phyloP scores from a whole-genome alignment of 768 basidiomycete genomes.

The Suillus americanus region DNA sequence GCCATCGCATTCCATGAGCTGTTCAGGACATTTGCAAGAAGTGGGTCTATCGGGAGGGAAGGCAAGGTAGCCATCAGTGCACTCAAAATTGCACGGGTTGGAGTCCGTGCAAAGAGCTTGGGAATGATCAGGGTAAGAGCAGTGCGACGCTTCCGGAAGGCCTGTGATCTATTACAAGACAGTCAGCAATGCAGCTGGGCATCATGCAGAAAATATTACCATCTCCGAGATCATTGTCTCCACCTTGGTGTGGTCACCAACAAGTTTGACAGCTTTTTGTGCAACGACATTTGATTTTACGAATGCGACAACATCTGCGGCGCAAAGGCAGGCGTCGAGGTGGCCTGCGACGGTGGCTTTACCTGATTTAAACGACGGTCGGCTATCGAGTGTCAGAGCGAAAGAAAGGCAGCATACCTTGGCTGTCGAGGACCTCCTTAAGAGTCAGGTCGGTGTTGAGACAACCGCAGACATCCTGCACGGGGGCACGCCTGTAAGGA shows the following conservation, averaged over 20 bases:
- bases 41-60: slow-evolving; percentile 18
- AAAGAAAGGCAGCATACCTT: slow-evolving; percentile 9
- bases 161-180: slow-evolving; percentile 23
- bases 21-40: slow-evolving; percentile 28
- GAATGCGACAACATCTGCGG: slow-evolving; percentile 26
- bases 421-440: slow-evolving; percentile 10
- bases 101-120: slow-evolving; percentile 14
- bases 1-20: slow-evolving; percentile 30
- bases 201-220: slow-evolving; percentile 14
- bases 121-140: slow-evolving; percentile 34
- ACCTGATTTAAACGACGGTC: slow-evolving; percentile 10
- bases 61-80: slow-evolving; percentile 27
- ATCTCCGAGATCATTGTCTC: slow-evolving; percentile 18
- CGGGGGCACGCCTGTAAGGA: slow-evolving; percentile 5
- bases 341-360: slow-evolving; percentile 23
- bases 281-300: slow-evolving; percentile 23
- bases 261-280: slow-evolving; percentile 20
- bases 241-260: slow-evolving; percentile 23
- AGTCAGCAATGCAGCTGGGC: background rate
- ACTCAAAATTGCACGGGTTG: slow-evolving; percentile 30
- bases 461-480: slow-evolving; percentile 17
- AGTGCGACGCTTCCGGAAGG: slow-evolving; percentile 17
- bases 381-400: no score
- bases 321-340: slow-evolving; percentile 29
- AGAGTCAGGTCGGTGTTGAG: slow-evolving; percentile 18